Evolutionary conservation across 441 rosid species (phyloP).

Genomic region (Metrosideros polymorpha): DNA sequence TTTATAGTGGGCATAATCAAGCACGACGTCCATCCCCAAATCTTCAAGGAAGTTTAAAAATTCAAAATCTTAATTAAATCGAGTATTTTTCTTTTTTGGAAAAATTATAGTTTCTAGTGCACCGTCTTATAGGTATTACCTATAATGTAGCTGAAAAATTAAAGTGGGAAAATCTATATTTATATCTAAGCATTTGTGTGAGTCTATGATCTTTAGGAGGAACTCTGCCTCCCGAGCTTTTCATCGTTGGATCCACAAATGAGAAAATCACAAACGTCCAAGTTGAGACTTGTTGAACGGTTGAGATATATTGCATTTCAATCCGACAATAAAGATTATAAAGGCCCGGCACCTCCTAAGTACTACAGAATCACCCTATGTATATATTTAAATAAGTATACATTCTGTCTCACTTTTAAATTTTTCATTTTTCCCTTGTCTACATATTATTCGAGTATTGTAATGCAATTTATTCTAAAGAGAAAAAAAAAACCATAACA

Average conservation of each 20-base stretch:
- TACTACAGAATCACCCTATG: neutral
- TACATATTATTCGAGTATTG: neutral
- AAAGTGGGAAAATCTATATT: neutral
- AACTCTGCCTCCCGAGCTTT: neutral
- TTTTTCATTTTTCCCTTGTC: neutral
- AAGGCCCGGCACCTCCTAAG: accelerated
- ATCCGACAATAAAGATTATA: neutral
- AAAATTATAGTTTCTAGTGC: neutral
- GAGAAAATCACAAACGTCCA: neutral
- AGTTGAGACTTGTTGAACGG: neutral
- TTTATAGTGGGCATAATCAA: neutral
- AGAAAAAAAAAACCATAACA: neutral
- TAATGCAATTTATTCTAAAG: neutral
- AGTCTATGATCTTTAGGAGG: neutral
- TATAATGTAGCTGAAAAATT: neutral
- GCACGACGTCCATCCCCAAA: too few species aligned
- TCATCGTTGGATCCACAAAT: neutral
- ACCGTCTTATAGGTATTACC: neutral
- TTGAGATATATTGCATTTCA: neutral
- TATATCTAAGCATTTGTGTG: neutral
- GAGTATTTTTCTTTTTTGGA: neutral
- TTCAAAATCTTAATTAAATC: neutral
- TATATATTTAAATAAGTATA: neutral
- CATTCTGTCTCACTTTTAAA: neutral
- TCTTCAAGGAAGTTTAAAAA: neutral